Conservation (phyloP, 805 yeast genomes). For the Tetrapisispora iriomotensis region DNA sequence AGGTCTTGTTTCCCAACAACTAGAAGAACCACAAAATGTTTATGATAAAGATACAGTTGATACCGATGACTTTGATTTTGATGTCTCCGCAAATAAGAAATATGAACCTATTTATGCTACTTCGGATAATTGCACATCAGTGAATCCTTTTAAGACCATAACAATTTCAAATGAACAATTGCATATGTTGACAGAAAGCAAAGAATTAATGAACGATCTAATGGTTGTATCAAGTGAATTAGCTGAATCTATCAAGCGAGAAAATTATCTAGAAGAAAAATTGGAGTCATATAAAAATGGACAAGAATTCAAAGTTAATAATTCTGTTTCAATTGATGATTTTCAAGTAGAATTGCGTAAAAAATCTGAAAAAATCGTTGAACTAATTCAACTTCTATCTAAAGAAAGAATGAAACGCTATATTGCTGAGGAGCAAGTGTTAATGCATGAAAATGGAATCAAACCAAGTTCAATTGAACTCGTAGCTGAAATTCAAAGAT, state of each 20-base stretch:
- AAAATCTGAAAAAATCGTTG: constrained; percentile 37
- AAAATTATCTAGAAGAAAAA: constrained; percentile 46
- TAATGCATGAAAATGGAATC: constrained; percentile 44
- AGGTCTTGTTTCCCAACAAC: too few species aligned
- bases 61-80: constrained; percentile 18
- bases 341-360: constrained; percentile 29
- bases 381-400: constrained; percentile 46
- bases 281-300: constrained; percentile 12
- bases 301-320: background rate
- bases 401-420: constrained; percentile 58
- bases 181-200: constrained; percentile 51
- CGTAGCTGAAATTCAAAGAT: constrained; percentile 45
- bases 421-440: constrained; percentile 61
- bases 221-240: constrained; percentile 62
- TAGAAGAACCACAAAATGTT: too few species aligned
- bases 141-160: constrained; percentile 16
- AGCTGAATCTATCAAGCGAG: constrained; percentile 63
- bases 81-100: constrained; percentile 9
- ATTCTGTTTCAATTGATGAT: constrained; percentile 10
- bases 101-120: constrained; percentile 12
- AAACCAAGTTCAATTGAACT: constrained; percentile 47
- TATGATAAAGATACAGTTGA: constrained; percentile 4
- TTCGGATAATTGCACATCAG: background rate
- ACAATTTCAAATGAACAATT: constrained; percentile 50
- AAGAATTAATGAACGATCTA: constrained; percentile 49